Percentiles rank a stretch among this genome's conserved stretches.
phyloP scores from a whole-genome alignment of 257 asterid genomes.

The Solanum paucissectum region DNA sequence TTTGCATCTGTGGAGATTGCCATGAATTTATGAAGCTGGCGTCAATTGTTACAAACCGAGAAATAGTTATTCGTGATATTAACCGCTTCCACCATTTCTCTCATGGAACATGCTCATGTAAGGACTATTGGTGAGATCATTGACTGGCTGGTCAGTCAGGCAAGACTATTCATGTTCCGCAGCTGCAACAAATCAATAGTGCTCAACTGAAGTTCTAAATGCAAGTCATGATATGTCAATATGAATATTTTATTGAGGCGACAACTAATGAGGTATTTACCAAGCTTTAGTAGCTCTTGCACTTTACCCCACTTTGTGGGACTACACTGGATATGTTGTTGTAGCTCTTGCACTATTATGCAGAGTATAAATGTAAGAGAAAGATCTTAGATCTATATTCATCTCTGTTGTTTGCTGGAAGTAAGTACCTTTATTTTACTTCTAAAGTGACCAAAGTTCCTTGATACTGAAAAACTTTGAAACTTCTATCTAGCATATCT shows the following conservation, averaged over 20 bases:
- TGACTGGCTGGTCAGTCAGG: background rate
- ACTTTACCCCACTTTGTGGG: background rate
- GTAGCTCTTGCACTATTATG: background rate
- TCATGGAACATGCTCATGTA: conserved; percentile 60
- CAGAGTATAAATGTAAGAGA: background rate
- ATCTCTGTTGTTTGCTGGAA: background rate
- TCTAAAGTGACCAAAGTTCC: background rate
- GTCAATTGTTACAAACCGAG: conserved; percentile 34
- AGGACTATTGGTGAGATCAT: conserved; percentile 58
- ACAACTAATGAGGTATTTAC: background rate
- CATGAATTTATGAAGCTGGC: conserved; percentile 75
- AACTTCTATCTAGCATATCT: background rate
- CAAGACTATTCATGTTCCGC: background rate
- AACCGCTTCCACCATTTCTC: conserved; percentile 63
- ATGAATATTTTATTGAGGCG: background rate
- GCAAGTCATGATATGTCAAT: background rate
- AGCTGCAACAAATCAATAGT: background rate
- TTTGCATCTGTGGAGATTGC: conserved; percentile 82
- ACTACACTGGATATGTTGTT: background rate
- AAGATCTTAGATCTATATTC: background rate
- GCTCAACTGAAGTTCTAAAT: background rate
- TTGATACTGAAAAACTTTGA: background rate
- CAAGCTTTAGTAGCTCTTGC: background rate
- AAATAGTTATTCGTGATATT: conserved; percentile 58
- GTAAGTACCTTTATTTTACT: background rate